A percentile compares a stretch with the other conserved stretches of the same genome.
Conservation (phyloP, 2,329 filamentous ascomycete genomes). For the Stagonosporopsis tanaceti region DNA sequence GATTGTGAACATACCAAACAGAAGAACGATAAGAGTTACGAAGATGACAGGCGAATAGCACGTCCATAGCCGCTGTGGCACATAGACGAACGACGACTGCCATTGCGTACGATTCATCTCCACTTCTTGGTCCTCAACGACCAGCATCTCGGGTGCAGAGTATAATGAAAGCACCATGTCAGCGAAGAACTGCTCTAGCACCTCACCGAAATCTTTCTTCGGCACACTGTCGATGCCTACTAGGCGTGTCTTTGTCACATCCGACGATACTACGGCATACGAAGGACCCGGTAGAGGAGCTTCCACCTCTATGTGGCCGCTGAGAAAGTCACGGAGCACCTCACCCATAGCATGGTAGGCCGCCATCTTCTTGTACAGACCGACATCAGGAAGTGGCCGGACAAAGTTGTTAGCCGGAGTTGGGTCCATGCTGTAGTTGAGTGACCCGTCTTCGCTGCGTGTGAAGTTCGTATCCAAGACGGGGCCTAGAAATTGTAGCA, state of each 20-base stretch:
- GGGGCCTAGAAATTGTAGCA: slow-evolving; percentile 34
- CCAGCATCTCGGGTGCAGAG: slow-evolving; percentile 44
- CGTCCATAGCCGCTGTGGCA: slow-evolving; percentile 40
- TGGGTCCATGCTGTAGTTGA: slow-evolving; percentile 43
- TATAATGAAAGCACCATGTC: slow-evolving; percentile 48
- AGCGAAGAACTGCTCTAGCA: slow-evolving; percentile 43
- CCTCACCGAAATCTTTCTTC: slow-evolving; percentile 29
- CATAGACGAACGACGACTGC: slow-evolving; percentile 44
- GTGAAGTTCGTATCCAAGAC: slow-evolving; percentile 44
- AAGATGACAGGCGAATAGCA: slow-evolving; percentile 47
- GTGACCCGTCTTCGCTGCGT: slow-evolving; percentile 46
- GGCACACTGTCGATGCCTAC: slow-evolving; percentile 47
- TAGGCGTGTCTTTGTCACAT: slow-evolving; percentile 55
- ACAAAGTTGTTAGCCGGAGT: slow-evolving; percentile 35
- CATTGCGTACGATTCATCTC: slow-evolving; percentile 34
- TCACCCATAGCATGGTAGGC: slow-evolving; percentile 47
- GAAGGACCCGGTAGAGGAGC: slow-evolving; percentile 37
- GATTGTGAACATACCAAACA: slow-evolving; percentile 40
- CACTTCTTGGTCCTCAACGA: slow-evolving; percentile 23
- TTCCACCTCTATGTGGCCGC: slow-evolving; percentile 42
- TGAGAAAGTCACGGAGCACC: slow-evolving; percentile 41
- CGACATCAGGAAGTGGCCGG: slow-evolving; percentile 34
- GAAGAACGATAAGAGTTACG: slow-evolving; percentile 36
- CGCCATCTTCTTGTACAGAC: slow-evolving; percentile 43
- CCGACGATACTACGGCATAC: slow-evolving; percentile 38